Evolutionary conservation across 768 basidiomycete species (phyloP), one percentile per base, ranked within the genome.

Genomic region (Pholiota microspora): DNA sequence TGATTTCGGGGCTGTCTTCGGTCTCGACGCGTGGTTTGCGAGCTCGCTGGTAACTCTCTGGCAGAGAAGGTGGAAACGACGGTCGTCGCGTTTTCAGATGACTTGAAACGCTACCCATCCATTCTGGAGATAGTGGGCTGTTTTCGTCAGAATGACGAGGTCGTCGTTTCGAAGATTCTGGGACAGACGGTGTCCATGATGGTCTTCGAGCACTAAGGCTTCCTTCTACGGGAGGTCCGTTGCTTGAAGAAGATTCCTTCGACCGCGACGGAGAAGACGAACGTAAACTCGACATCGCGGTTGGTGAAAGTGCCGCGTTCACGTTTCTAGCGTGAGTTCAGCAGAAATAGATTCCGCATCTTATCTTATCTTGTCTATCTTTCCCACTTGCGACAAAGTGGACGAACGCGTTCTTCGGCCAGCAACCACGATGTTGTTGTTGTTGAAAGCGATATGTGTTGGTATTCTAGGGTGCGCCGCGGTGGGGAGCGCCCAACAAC

Each of bases 101-200:
- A 46, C 51, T 60, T 9, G 61, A 34, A 38, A 47, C 47, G 6
- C 54, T 42, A 7, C 60, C 57, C 21, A 34, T 29, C 60, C 57
- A 61, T 24, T 61, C 57, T 21, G 49, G 36, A 16, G 54, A 53
- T 7, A 56, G 16, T 15, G 40, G 35, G 13, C 36, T 52, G 16
- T 51, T 54, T 32, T 63, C 60, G 35, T 65, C 60, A 18, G 53
- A 50, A 12, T 60, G 50, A 44, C 63, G 62, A 29, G 61, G 52
- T 25, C 59, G 63, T 10, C 56, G 59, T 54, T 58, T 59, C 13
- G 59, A 60, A 21, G 51, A 51, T 48, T 68, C 65, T 8, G 61
- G 53, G 18, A 64, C 44, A 24, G 66, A 67, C 4, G 64, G 59
- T 7, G 66, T 57, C 67, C 67, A 67, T 59, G 66, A 68, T 21